These are phyloP conservation scores for Boehmeria nivea DNA, from an alignment of 306 rosid species.

Conservation along the genomic window DNA sequence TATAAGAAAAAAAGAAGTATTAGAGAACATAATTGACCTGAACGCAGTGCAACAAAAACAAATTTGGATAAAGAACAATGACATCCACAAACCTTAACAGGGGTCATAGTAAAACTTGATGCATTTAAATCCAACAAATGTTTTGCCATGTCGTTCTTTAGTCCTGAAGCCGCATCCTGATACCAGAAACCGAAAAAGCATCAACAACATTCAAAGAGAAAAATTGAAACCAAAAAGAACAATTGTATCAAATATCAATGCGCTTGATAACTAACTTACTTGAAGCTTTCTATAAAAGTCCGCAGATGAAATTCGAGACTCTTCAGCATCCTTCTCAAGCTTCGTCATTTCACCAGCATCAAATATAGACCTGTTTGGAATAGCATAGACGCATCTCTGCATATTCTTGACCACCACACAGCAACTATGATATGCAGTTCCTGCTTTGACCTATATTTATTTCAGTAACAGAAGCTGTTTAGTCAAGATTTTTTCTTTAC, in stretches of 20 bases:
- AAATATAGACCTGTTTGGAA: slow-evolving; percentile 51
- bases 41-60: too few relatives aligned
- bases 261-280: slow-evolving; percentile 34
- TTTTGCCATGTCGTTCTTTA: slow-evolving; percentile 65
- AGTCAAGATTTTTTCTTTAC: slow-evolving; percentile 12
- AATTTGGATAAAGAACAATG: not conserved
- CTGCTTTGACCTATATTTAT: slow-evolving; percentile 86
- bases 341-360: slow-evolving; percentile 49
- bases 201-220: not conserved
- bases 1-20: slow-evolving; percentile 6
- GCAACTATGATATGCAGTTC: slow-evolving; percentile 76
- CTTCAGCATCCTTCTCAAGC: slow-evolving; percentile 59
- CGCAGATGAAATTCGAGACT: slow-evolving; percentile 51
- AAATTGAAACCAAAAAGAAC: slow-evolving; percentile 8
- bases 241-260: not conserved
- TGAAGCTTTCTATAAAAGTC: slow-evolving; percentile 60
- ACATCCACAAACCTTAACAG: slow-evolving; percentile 67
- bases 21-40: not conserved
- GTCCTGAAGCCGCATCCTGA: slow-evolving; percentile 62
- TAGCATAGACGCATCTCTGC: slow-evolving; percentile 83
- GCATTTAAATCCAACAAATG: slow-evolving; percentile 59
- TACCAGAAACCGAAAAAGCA: slow-evolving; percentile 21
- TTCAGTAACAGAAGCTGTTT: slow-evolving; percentile 19
- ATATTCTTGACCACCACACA: slow-evolving; percentile 80
- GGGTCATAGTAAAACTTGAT: slow-evolving; percentile 72